Percentiles rank a stretch among this genome's conserved stretches.
Evolutionary conservation across 768 basidiomycete species (phyloP).

Genomic region (Termitomyces bulborhizus): DNA sequence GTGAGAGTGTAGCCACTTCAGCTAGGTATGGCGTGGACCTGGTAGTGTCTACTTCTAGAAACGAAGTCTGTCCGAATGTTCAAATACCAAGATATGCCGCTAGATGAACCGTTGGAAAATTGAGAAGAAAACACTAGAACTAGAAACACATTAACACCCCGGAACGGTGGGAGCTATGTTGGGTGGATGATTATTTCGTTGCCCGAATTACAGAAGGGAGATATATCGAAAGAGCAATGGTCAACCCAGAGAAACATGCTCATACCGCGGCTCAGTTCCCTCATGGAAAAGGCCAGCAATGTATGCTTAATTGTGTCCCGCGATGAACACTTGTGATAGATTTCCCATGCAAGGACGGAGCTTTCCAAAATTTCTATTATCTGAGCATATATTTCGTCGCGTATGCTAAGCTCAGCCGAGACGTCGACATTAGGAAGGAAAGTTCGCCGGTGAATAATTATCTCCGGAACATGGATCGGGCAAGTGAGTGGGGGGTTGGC

Average conservation of each 20-base stretch:
- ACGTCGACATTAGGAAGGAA: slow-evolving; percentile 72
- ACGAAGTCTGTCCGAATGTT: slow-evolving; percentile 37
- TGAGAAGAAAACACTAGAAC: background rate
- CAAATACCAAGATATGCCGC: slow-evolving; percentile 35
- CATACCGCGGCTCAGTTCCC: slow-evolving; percentile 49
- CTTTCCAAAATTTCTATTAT: slow-evolving; percentile 23
- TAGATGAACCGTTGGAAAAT: slow-evolving; percentile 6
- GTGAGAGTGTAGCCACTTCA: slow-evolving; percentile 31
- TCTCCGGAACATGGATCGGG: background rate
- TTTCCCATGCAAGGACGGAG: slow-evolving; percentile 60
- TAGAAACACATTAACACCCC: slow-evolving; percentile 1
- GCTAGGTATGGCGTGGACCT: slow-evolving; percentile 15
- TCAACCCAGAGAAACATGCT: slow-evolving; percentile 37
- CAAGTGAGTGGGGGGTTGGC: no score
- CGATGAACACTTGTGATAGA: slow-evolving; percentile 33
- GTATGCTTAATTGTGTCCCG: slow-evolving; percentile 19
- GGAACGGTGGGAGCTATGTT: slow-evolving; percentile 36
- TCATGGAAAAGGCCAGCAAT: slow-evolving; percentile 56
- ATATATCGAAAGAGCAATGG: slow-evolving; percentile 8
- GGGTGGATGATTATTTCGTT: slow-evolving; percentile 31
- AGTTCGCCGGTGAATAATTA: slow-evolving; percentile 47
- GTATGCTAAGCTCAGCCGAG: slow-evolving; percentile 51
- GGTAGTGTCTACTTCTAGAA: slow-evolving; percentile 26
- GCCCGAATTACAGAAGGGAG: slow-evolving; percentile 22
- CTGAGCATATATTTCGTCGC: slow-evolving; percentile 44